A percentile compares a stretch with the other conserved stretches of the same genome.
Evolutionary conservation across 192 early-diverging fungal genomes (phyloP).

Genomic region (Dispira parvispora): DNA sequence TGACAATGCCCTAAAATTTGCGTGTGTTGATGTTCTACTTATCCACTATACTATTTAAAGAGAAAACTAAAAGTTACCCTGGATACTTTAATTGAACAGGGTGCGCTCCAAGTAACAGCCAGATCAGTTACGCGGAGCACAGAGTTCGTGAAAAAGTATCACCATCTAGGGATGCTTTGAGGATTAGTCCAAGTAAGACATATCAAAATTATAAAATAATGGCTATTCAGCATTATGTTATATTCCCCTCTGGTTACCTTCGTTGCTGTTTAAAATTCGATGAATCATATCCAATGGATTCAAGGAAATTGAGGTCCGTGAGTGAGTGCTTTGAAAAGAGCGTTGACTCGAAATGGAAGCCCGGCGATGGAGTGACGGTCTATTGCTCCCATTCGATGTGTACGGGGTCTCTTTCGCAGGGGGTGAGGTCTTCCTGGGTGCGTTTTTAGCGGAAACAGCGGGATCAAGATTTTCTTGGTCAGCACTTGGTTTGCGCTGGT

Average conservation of each 20-base stretch:
- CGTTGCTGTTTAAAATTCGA: conserved; percentile 3
- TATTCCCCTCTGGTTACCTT: background rate
- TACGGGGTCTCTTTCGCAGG: too few species aligned
- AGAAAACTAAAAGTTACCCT: too few species aligned
- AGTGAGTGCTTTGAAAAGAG: background rate
- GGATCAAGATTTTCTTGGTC: background rate
- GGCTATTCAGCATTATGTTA: background rate
- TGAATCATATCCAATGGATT: conserved; percentile 6
- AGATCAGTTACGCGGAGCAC: background rate
- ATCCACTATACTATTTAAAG: too few species aligned
- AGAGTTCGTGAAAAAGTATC: background rate
- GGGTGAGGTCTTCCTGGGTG: background rate
- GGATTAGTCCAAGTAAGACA: background rate
- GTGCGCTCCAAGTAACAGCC: background rate
- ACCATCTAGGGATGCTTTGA: background rate
- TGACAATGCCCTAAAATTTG: too few species aligned
- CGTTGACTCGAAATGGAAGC: background rate
- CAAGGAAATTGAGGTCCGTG: background rate
- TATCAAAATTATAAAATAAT: background rate
- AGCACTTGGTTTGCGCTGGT: background rate
- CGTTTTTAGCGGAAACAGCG: background rate
- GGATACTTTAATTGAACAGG: too few species aligned
- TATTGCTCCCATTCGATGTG: too few species aligned
- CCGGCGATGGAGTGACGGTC: background rate
- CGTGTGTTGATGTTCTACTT: too few species aligned